phyloP scores from a whole-genome alignment of 169 alveolate species.

The Babesia sp. region DNA sequence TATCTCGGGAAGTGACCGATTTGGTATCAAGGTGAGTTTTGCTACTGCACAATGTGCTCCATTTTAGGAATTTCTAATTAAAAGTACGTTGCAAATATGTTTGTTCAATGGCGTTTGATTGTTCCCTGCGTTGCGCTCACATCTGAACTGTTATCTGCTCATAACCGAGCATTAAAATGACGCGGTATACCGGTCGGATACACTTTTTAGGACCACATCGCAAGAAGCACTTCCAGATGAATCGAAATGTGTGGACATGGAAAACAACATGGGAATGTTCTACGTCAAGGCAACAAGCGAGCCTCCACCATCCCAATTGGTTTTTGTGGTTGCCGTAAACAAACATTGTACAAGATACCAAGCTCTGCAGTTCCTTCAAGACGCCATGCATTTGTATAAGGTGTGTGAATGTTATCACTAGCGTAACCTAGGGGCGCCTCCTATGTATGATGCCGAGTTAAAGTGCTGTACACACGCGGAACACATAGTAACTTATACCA shows the following conservation, averaged over 20 bases:
- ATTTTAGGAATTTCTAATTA: too few relatives aligned
- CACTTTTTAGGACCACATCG: constrained; percentile 49
- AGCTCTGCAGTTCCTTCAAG: constrained; percentile 59
- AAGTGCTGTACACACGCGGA: not conserved
- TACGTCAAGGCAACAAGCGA: constrained; percentile 62
- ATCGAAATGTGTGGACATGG: constrained; percentile 67
- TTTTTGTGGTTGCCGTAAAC: constrained; percentile 63
- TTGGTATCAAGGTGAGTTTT: constrained; percentile 65
- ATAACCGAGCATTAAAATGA: not conserved
- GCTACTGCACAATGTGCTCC: too few relatives aligned
- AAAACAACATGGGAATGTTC: constrained; percentile 66
- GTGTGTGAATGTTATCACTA: not conserved
- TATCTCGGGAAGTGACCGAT: constrained; percentile 66
- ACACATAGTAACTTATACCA: not conserved
- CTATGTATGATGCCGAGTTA: too few relatives aligned
- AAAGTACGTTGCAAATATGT: too few relatives aligned
- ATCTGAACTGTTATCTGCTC: not conserved
- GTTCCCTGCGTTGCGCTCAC: not conserved
- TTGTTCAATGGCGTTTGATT: too few relatives aligned
- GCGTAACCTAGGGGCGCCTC: too few relatives aligned
- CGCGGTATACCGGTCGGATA: not conserved
- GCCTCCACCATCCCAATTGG: constrained; percentile 62
- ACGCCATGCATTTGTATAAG: constrained; percentile 58
- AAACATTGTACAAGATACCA: constrained; percentile 61
- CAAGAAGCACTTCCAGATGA: constrained; percentile 68